Evolutionary conservation across 768 basidiomycete species (phyloP).

Genomic region (Macrocybe gigantea): DNA sequence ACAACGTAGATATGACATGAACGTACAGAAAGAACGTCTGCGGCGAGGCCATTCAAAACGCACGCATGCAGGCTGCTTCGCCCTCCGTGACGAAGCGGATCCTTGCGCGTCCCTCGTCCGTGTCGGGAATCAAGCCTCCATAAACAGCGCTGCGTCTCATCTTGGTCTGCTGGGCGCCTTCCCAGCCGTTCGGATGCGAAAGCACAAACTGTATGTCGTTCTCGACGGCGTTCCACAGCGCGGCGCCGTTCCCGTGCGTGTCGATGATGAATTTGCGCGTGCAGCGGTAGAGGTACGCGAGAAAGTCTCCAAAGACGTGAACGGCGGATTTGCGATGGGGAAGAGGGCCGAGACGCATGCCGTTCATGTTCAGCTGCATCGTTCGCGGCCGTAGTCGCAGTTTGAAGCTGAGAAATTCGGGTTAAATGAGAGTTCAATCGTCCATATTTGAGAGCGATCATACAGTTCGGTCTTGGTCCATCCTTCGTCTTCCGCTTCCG

Average conservation of each 20-base stretch:
- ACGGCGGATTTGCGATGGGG: slow-evolving; percentile 64
- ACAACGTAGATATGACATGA: not conserved
- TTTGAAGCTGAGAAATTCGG: slow-evolving; percentile 53
- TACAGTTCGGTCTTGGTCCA: slow-evolving; percentile 78
- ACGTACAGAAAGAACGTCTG: slow-evolving; percentile 68
- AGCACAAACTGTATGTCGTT: slow-evolving; percentile 67
- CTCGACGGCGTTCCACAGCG: slow-evolving; percentile 69
- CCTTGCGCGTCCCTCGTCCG: slow-evolving; percentile 63
- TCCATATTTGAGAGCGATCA: slow-evolving; percentile 16
- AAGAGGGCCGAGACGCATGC: slow-evolving; percentile 67
- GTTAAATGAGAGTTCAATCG: not conserved
- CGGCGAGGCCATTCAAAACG: slow-evolving; percentile 70
- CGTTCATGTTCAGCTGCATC: slow-evolving; percentile 81
- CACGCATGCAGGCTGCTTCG: slow-evolving; percentile 83
- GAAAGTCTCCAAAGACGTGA: slow-evolving; percentile 76
- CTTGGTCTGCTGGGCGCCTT: slow-evolving; percentile 69
- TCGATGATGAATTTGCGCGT: slow-evolving; percentile 72
- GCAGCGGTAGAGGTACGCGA: slow-evolving; percentile 68
- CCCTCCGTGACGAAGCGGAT: slow-evolving; percentile 82
- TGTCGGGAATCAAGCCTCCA: slow-evolving; percentile 70
- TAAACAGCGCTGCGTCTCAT: slow-evolving; percentile 72
- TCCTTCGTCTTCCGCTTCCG: slow-evolving; percentile 69
- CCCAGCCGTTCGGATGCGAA: slow-evolving; percentile 82
- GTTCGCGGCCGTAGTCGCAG: slow-evolving; percentile 70
- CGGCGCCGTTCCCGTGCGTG: slow-evolving; percentile 73